A percentile compares a stretch with the other conserved stretches of the same genome.
These are phyloP conservation scores for Nelumbo lutea DNA, from an alignment of 164 flowering plant species.

Conservation along the genomic window DNA sequence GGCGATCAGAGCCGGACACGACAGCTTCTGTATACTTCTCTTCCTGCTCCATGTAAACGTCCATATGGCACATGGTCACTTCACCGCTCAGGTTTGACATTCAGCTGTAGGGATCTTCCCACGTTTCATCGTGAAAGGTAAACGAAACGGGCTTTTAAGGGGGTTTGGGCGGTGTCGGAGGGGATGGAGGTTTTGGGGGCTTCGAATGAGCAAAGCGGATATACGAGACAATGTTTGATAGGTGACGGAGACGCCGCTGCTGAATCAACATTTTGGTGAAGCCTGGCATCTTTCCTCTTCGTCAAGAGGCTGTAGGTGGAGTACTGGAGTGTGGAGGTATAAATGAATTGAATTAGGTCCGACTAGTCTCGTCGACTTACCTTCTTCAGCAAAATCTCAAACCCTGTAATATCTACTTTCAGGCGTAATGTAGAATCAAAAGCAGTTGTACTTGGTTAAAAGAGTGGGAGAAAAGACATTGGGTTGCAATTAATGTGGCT, in stretches of 20 bases:
- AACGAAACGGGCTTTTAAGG: constrained; percentile 30
- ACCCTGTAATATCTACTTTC: no score
- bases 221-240: not conserved
- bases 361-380: no score
- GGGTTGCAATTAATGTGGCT: no score
- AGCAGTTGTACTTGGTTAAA: no score
- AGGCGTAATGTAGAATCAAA: no score
- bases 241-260: constrained; percentile 3
- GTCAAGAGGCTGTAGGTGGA: no score
- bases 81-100: constrained; percentile 79
- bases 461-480: no score
- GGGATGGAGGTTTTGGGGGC: constrained; percentile 18
- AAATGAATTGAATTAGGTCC: no score
- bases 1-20: constrained; percentile 59
- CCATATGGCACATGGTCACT: constrained; percentile 94
- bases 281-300: no score
- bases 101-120: constrained; percentile 71
- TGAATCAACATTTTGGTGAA: not conserved
- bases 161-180: constrained; percentile 31
- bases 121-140: constrained; percentile 25
- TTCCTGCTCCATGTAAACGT: constrained; percentile 88
- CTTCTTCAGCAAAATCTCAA: no score
- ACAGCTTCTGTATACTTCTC: constrained; percentile 96
- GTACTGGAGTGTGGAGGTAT: no score
- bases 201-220: constrained; percentile 19